Base-by-base conservation (phyloP, 192 early-diverging fungal species). In the Backusella macrospora region DNA sequence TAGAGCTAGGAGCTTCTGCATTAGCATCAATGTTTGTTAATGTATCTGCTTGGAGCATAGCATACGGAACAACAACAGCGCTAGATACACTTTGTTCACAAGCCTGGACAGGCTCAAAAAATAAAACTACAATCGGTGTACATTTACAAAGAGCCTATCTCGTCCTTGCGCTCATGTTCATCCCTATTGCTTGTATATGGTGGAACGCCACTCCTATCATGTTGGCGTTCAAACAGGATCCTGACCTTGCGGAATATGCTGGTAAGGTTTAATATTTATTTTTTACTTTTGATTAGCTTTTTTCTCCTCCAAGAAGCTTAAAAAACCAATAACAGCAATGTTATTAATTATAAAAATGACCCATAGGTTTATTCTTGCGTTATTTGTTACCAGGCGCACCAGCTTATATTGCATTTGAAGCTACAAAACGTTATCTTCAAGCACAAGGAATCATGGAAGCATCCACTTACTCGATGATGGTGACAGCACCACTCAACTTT, bases 371-470 rank as follows among this genome's bases (percentile, higher is more conserved):
- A 49, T 99, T 90, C 74, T 76, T 93, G 34, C 78, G 85, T 2
- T 90, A 86, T 26, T 84, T 91, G 46, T 74, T 96, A 49, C 79
- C 90, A 1, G 93, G 94, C 0, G 86, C 90, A 45, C 87, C 92
- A n/a, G 91, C 94, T 1, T 89, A 84, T 82, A 78, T 97, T 76
- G 81, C 86, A 46, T 91, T 92, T 84, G 95, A 97, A 72, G 93
- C 91, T 76, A 78, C 94, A 46, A 93, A 95, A 76, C 86, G 93
- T 72, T 97, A 86, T 71, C 80, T 98, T 18, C 92, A 96, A 76
- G 89, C 91, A 15, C 96, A 97, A 84, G 95, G 92, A 46, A 91
- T 91, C 74, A 96, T 98, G 96, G 85, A 91, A 29, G 93, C 93
- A 5, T 86, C 83, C 59, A 92, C 94, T 29, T 84, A 82, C 66